phyloP scores from a whole-genome alignment of 1,139 yeast genomes.

The Fermentozyma sake region DNA sequence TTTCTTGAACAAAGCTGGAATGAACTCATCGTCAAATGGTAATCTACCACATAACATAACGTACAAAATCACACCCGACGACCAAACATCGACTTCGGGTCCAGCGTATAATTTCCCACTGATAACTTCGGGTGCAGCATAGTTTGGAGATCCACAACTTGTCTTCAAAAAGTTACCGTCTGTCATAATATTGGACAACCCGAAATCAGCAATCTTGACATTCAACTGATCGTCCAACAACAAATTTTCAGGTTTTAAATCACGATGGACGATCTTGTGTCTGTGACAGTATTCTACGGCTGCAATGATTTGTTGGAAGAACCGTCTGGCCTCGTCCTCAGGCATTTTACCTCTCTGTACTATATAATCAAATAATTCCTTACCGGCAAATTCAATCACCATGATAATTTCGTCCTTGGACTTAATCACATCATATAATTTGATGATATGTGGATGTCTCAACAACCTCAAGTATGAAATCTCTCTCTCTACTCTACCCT shows the following conservation, averaged over 20 bases:
- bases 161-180: conserved; percentile 96
- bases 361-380: conserved; percentile 92
- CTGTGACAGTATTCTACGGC: conserved; percentile 98
- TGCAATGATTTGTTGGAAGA: conserved; percentile 94
- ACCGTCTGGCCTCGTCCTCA: conserved; percentile 89
- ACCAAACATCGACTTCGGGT: conserved; percentile 99
- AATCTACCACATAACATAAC: conserved; percentile 96
- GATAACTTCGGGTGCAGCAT: conserved; percentile 98
- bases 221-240: conserved; percentile 85
- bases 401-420: conserved; percentile 94
- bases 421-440: conserved; percentile 92
- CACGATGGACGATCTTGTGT: conserved; percentile 96
- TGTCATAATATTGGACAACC: conserved; percentile 93
- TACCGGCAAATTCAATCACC: conserved; percentile 97
- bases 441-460: conserved; percentile 96
- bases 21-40: conserved; percentile 97
- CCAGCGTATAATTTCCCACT: conserved; percentile 96
- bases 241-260: conserved; percentile 91
- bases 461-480: conserved; percentile 83
- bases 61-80: conserved; percentile 92
- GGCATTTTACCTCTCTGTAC: conserved; percentile 95
- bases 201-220: conserved; percentile 96
- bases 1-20: conserved; percentile 92
- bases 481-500: conserved; percentile 93
- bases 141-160: conserved; percentile 95